Evolutionary conservation across 768 basidiomycete species (phyloP).

Genomic region (Obba rivulosa): DNA sequence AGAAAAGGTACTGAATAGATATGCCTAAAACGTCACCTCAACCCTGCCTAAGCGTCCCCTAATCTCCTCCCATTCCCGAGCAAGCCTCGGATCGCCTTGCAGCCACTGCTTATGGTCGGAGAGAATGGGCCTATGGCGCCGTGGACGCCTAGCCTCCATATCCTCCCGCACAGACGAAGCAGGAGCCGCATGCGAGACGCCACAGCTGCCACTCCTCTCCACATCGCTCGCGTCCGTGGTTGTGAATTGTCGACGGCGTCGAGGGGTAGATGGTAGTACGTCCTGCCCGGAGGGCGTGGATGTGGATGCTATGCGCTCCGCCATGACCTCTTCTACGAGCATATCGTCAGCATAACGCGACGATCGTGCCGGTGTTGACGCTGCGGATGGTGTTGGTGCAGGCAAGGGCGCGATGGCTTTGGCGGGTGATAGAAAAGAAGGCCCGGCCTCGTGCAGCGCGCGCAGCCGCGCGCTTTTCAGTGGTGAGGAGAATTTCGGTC

Average conservation of each 20-base stretch:
- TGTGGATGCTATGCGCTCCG: conserved; percentile 1
- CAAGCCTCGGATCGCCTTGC: conserved; percentile 16
- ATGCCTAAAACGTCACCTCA: too few relatives aligned
- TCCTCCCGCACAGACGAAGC: conserved; percentile 5
- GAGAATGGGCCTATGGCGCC: conserved; percentile 18
- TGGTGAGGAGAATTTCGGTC: conserved; percentile 14
- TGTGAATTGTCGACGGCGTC: conserved; percentile 1
- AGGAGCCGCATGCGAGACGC: too few relatives aligned
- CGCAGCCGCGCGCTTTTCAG: conserved; percentile 7
- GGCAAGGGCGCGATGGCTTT: not conserved
- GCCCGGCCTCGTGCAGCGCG: not conserved
- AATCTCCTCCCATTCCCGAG: conserved; percentile 8
- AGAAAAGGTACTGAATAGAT: too few relatives aligned
- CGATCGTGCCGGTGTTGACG: too few relatives aligned
- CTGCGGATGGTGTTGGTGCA: too few relatives aligned
- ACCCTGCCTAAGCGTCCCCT: too few relatives aligned
- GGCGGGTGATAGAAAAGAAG: not conserved
- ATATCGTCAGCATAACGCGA: too few relatives aligned
- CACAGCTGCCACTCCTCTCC: too few relatives aligned
- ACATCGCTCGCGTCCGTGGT: too few relatives aligned
- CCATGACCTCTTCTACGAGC: too few relatives aligned
- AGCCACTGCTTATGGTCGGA: conserved; percentile 23
- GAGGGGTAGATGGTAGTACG: conserved; percentile 5
- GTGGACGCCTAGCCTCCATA: conserved; percentile 6
- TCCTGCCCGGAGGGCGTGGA: conserved; percentile 4